Evolutionary conservation across 2,329 filamentous ascomycete species (phyloP).

Genomic region (Aureobasidium sp.): DNA sequence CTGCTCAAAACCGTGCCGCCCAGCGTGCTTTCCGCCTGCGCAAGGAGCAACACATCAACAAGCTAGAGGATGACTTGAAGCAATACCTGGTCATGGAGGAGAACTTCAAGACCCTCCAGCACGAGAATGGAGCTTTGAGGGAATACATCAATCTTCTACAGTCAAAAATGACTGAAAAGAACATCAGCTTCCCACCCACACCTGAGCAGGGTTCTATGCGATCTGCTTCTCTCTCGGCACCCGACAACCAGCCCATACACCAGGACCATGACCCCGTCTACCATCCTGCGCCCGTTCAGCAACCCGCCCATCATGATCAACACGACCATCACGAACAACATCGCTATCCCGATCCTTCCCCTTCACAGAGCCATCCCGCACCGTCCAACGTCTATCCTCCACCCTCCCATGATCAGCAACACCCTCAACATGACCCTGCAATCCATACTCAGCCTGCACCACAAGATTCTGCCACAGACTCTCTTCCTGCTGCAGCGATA

Average conservation of each 20-base stretch:
- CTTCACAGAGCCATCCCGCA: neutral
- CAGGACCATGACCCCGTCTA: neutral
- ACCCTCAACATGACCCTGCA: constrained; percentile 21
- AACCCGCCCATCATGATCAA: neutral
- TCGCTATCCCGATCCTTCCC: constrained; percentile 2
- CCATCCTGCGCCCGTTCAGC: neutral
- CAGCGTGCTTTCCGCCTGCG: constrained; percentile 97
- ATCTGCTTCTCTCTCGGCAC: neutral
- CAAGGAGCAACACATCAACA: constrained; percentile 97
- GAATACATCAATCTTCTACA: constrained; percentile 92
- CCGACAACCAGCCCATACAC: neutral
- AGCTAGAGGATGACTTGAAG: constrained; percentile 87
- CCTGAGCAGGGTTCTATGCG: constrained; percentile 44
- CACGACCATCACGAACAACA: neutral
- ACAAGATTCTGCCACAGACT: constrained; percentile 22
- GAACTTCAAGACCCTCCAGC: constrained; percentile 70
- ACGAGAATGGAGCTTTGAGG: constrained; percentile 82
- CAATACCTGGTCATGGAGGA: constrained; percentile 70
- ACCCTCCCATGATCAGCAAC: constrained; percentile 18
- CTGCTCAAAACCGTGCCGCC: constrained; percentile 91
- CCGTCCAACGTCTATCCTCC: neutral
- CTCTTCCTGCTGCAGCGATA: constrained; percentile 30
- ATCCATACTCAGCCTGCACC: neutral
- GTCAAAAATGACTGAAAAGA: constrained; percentile 72
- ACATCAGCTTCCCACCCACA: constrained; percentile 76